These are phyloP conservation scores for Yamadazyma taylorii DNA, from an alignment of 1,139 yeast species.

Conservation along the genomic window DNA sequence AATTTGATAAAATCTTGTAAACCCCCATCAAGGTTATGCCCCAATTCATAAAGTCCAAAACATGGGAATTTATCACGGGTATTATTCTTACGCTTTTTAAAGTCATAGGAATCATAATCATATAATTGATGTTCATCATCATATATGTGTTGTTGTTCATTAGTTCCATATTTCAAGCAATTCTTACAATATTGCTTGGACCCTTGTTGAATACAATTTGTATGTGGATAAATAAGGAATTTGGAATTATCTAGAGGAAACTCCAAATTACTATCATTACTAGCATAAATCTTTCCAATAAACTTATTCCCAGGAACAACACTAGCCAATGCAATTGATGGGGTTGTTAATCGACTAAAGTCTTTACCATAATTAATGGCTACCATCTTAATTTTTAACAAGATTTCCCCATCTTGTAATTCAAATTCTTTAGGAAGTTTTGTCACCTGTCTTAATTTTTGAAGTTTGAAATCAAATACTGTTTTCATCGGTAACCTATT, in stretches of 20 bases:
- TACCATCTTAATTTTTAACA: slow-evolving; percentile 32
- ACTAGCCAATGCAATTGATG: slow-evolving; percentile 1
- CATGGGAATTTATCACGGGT: slow-evolving; percentile 18
- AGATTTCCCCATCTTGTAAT: slow-evolving; percentile 22
- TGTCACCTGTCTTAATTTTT: slow-evolving; percentile 27
- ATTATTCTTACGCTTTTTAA: not conserved
- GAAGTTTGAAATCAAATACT: slow-evolving; percentile 23
- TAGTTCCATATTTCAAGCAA: slow-evolving; percentile 17
- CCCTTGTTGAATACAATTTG: slow-evolving; percentile 33
- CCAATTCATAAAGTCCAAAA: slow-evolving; percentile 28
- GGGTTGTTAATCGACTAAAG: slow-evolving; percentile 10
- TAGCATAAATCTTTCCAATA: slow-evolving; percentile 26
- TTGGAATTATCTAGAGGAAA: slow-evolving; percentile 18
- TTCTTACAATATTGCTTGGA: slow-evolving; percentile 22
- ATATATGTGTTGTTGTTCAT: not conserved
- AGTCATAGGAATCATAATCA: not conserved
- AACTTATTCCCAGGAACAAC: slow-evolving; percentile 37
- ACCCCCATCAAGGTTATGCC: slow-evolving; percentile 41
- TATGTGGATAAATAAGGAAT: slow-evolving; percentile 37
- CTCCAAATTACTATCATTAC: slow-evolving; percentile 13
- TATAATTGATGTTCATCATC: no score
- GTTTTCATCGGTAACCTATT: slow-evolving; percentile 28
- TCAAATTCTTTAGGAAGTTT: slow-evolving; percentile 31
- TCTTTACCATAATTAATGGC: slow-evolving; percentile 24
- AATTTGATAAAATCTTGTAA: slow-evolving; percentile 38